Evolutionary conservation across 1,284 basidiomycete genomes (phyloP).

Genomic region (Leccinum fuscescens): DNA sequence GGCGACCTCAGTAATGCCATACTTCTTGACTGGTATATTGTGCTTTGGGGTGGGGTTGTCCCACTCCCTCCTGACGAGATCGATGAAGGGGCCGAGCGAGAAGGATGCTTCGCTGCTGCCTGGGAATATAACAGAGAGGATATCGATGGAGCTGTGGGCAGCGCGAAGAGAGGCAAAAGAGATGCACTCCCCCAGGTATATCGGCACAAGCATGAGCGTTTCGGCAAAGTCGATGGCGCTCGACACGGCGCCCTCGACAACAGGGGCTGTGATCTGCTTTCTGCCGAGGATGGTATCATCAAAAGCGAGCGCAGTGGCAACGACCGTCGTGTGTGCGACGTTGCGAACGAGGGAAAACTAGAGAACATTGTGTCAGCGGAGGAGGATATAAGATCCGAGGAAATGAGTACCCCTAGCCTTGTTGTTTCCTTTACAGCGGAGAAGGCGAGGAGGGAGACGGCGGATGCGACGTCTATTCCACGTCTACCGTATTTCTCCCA

Average conservation of each 20-base stretch:
- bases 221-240: slow-evolving; percentile 66
- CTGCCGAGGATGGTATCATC: slow-evolving; percentile 67
- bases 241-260: slow-evolving; percentile 56
- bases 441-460: slow-evolving; percentile 61
- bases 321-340: slow-evolving; percentile 56
- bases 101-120: slow-evolving; percentile 75
- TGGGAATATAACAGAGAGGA: slow-evolving; percentile 68
- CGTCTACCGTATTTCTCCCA: slow-evolving; percentile 64
- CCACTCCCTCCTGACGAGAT: slow-evolving; percentile 72
- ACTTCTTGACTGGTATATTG: slow-evolving; percentile 57
- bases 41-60: slow-evolving; percentile 50
- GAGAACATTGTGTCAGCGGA: slow-evolving; percentile 21
- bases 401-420: slow-evolving; percentile 51
- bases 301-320: slow-evolving; percentile 54
- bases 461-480: slow-evolving; percentile 62
- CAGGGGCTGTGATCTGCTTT: slow-evolving; percentile 50
- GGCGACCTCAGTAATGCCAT: slow-evolving; percentile 60
- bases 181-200: slow-evolving; percentile 70
- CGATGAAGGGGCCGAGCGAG: slow-evolving; percentile 74
- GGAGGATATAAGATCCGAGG: not conserved
- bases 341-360: slow-evolving; percentile 70
- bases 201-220: slow-evolving; percentile 67
- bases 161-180: slow-evolving; percentile 73
- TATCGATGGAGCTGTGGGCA: slow-evolving; percentile 70
- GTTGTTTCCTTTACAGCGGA: slow-evolving; percentile 66